A percentile compares a stretch with the other conserved stretches of the same genome.
Conservation (phyloP, 2,329 filamentous ascomycete species). For the Colletotrichum lindemuthianum region DNA sequence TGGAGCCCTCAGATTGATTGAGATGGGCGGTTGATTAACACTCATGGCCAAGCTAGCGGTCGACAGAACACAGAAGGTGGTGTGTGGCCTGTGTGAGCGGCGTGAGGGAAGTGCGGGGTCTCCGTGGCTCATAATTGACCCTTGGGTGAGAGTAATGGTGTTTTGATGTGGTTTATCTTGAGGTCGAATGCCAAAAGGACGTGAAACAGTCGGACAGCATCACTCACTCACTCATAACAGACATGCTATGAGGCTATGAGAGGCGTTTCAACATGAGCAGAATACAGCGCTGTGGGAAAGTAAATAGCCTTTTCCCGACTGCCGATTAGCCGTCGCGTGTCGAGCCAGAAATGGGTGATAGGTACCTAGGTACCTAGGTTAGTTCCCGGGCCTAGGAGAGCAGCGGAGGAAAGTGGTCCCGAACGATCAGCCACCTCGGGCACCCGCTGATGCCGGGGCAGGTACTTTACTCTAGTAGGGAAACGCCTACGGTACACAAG, state of each 20-base stretch:
- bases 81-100: background rate
- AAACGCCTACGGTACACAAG: too few relatives aligned
- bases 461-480: too few relatives aligned
- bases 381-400: background rate
- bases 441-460: too few relatives aligned
- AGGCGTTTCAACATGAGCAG: background rate
- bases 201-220: constrained; percentile 15
- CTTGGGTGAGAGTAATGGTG: too few relatives aligned
- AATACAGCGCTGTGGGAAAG: background rate
- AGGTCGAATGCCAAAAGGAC: background rate
- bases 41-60: too few relatives aligned
- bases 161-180: background rate
- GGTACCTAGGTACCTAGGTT: too few relatives aligned
- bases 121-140: background rate
- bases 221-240: background rate
- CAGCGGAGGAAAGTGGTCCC: background rate
- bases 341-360: background rate
- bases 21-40: too few relatives aligned
- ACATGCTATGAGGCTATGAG: constrained; percentile 5
- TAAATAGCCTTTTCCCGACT: background rate
- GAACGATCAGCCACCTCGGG: background rate
- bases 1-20: too few relatives aligned
- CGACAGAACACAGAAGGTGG: too few relatives aligned
- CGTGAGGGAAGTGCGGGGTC: background rate
- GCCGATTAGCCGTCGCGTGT: background rate